Evolutionary conservation across 805 yeast species (phyloP).

Genomic region (Wickerhamiella occidentalis): DNA sequence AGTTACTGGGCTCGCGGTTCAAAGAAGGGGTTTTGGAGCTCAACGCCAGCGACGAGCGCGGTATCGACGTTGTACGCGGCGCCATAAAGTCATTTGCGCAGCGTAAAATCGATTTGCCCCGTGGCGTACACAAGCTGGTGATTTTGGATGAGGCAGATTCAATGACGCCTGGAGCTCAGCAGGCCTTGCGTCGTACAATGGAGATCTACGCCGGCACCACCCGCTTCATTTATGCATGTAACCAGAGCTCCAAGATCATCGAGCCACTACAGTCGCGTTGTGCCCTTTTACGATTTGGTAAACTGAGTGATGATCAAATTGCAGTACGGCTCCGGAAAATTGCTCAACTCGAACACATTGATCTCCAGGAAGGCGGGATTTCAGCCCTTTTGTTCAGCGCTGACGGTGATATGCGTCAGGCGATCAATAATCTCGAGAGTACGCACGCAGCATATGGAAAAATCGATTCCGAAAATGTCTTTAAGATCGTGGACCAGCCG

Average conservation of each 20-base stretch:
- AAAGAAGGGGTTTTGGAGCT: constrained; percentile 80
- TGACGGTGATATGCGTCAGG: constrained; percentile 99
- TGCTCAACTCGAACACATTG: constrained; percentile 53
- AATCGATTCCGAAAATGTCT: constrained; percentile 86
- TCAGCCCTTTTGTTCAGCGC: constrained; percentile 90
- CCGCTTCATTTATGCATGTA: constrained; percentile 97
- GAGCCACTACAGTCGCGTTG: constrained; percentile 96
- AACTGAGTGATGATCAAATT: constrained; percentile 75
- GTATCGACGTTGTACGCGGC: constrained; percentile 90
- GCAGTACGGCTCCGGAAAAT: constrained; percentile 63
- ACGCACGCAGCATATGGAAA: constrained; percentile 88
- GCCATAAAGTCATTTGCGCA: constrained; percentile 94
- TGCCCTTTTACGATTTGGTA: constrained; percentile 78
- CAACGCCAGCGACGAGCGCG: constrained; percentile 95
- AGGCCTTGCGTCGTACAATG: constrained; percentile 89
- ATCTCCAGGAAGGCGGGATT: constrained; percentile 78
- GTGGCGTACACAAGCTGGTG: constrained; percentile 83
- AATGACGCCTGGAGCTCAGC: constrained; percentile 96
- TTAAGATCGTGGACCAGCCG: constrained; percentile 90
- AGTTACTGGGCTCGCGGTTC: constrained; percentile 60
- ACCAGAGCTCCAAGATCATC: constrained; percentile 84
- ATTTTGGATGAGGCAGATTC: constrained; percentile 93
- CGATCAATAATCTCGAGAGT: constrained; percentile 84
- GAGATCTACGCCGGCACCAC: constrained; percentile 92
- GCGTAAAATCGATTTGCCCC: constrained; percentile 74